Percentiles rank a stretch among this genome's conserved stretches.
Evolutionary conservation across 2,329 filamentous ascomycete species (phyloP).

Genomic region (Aspergillus pseudotamarii): DNA sequence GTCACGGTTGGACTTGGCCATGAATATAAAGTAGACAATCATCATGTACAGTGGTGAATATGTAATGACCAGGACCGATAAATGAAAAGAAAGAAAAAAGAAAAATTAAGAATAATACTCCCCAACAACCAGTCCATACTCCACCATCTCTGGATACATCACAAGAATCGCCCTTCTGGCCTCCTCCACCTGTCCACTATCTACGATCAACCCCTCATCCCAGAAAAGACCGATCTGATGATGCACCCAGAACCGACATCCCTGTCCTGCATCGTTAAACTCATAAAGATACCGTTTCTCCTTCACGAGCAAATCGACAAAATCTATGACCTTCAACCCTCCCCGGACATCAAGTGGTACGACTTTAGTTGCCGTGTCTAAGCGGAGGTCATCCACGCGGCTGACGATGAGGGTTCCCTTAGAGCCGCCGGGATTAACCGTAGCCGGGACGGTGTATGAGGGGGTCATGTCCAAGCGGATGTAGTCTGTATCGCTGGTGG

Average conservation of each 20-base stretch:
- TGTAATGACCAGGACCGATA: not conserved
- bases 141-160: not conserved
- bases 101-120: not conserved
- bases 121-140: not conserved
- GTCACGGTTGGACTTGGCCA: not conserved
- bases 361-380: not conserved
- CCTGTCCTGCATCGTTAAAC: not conserved
- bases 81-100: not conserved
- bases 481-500: not conserved
- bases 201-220: not conserved
- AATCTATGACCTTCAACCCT: not conserved
- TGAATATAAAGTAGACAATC: not conserved
- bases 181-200: not conserved
- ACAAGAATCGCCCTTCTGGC: not conserved
- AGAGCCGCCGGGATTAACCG: not conserved
- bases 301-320: not conserved
- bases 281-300: not conserved
- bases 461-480: not conserved
- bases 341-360: not conserved
- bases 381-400: not conserved
- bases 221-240: not conserved
- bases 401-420: not conserved
- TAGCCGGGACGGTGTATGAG: not conserved
- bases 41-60: not conserved
- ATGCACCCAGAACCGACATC: not conserved